Conservation (phyloP, 345 rosid genomes). For the Rhodomyrtus tomentosa region DNA sequence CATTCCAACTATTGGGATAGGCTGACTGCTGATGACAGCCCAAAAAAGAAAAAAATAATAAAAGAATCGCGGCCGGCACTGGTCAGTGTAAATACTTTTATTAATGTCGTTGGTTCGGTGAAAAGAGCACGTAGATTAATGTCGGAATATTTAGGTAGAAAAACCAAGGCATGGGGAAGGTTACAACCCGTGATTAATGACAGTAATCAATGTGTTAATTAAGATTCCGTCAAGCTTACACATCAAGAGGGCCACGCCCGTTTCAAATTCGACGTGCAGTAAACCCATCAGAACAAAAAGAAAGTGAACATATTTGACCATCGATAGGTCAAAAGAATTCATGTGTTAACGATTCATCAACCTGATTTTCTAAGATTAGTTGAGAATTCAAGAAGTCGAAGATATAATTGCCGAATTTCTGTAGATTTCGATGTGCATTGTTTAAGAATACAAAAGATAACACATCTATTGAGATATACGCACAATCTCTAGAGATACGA, state of each 20-base stretch:
- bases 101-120: background rate
- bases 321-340: background rate
- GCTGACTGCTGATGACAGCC: too few relatives aligned
- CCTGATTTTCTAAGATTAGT: too few relatives aligned
- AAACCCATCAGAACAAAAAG: background rate
- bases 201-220: background rate
- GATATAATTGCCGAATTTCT: too few relatives aligned
- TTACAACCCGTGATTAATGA: background rate
- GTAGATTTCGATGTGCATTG: too few relatives aligned
- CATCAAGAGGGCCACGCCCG: background rate
- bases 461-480: too few relatives aligned
- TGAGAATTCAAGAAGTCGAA: too few relatives aligned
- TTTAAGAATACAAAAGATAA: too few relatives aligned
- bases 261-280: background rate
- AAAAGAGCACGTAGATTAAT: background rate
- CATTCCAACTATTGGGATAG: background rate
- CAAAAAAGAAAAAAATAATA: background rate
- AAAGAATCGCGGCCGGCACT: rapidly evolving
- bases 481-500: too few relatives aligned
- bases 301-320: background rate
- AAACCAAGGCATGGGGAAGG: background rate
- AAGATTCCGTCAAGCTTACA: background rate
- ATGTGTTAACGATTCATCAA: background rate
- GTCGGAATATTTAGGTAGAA: background rate
- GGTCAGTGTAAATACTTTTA: background rate